A percentile compares a stretch with the other conserved stretches of the same genome.
Conservation (phyloP, 192 early-diverging fungal genomes). For the Helicostylum pulchrum region DNA sequence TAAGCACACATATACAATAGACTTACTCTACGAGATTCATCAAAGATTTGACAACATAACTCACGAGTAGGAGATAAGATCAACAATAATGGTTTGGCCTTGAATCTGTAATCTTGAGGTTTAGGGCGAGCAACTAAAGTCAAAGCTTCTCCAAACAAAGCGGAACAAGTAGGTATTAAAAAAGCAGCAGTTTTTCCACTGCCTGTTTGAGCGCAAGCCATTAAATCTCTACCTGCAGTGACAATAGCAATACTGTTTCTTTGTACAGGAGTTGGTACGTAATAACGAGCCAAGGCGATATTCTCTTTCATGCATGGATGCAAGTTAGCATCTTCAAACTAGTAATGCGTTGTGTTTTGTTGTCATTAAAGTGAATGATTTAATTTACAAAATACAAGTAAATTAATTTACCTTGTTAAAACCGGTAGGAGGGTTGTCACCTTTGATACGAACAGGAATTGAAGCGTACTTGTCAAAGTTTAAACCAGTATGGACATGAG, state of each 20-base stretch:
- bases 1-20: slow-evolving; percentile 38
- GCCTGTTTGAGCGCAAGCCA: slow-evolving; percentile 84
- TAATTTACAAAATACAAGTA: too few species aligned
- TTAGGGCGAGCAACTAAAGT: slow-evolving; percentile 1
- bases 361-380: too few species aligned
- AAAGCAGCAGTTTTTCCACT: slow-evolving; percentile 80
- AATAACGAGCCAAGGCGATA: slow-evolving; percentile 60
- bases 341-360: background rate
- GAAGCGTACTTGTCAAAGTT: slow-evolving; percentile 75
- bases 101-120: slow-evolving; percentile 1
- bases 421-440: slow-evolving; percentile 45
- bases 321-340: slow-evolving; percentile 65
- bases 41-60: slow-evolving; percentile 79
- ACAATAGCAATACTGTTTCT: slow-evolving; percentile 55
- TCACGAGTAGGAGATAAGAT: slow-evolving; percentile 91
- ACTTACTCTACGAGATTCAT: slow-evolving; percentile 69
- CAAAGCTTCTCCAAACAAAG: slow-evolving; percentile 49
- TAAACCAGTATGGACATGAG: slow-evolving; percentile 67
- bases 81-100: slow-evolving; percentile 39
- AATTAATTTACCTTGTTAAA: slow-evolving; percentile 36
- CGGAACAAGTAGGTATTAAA: slow-evolving; percentile 69
- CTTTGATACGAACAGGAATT: slow-evolving; percentile 65
- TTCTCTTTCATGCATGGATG: slow-evolving; percentile 66
- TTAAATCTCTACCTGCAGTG: slow-evolving; percentile 63
- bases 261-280: slow-evolving; percentile 75